phyloP scores from a whole-genome alignment of 2,329 filamentous ascomycete genomes.

The Apiospora saccharicola region DNA sequence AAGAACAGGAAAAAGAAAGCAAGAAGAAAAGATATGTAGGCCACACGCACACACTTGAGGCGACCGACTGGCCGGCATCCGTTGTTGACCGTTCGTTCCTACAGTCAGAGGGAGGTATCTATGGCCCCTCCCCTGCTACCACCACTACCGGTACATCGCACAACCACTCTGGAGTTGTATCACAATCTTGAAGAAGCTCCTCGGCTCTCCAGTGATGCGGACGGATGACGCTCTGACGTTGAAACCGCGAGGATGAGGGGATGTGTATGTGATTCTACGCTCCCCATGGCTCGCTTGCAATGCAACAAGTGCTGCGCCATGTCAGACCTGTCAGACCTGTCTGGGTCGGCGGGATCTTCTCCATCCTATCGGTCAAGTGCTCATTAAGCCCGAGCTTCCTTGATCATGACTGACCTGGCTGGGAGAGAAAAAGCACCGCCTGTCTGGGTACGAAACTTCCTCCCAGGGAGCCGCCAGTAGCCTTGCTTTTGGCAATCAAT shows the following conservation, averaged over 20 bases:
- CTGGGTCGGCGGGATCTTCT: conserved; percentile 10
- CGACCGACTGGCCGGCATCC: not conserved
- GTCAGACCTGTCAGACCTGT: conserved; percentile 9
- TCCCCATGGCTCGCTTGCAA: not conserved
- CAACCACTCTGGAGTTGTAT: conserved; percentile 2
- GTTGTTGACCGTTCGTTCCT: conserved; percentile 24
- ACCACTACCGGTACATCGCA: conserved; percentile 17
- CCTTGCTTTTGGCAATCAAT: conserved; percentile 19
- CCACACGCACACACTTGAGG: not conserved
- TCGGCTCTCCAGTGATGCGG: conserved; percentile 6
- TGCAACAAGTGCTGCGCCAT: conserved; percentile 7
- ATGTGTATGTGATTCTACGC: not conserved
- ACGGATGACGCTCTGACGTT: conserved; percentile 15
- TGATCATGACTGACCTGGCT: not conserved
- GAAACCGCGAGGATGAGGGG: not conserved
- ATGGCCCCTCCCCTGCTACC: conserved; percentile 6
- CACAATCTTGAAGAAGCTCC: conserved; percentile 11
- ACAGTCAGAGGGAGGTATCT: not conserved
- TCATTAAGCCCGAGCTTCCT: not conserved
- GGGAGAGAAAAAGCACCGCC: not conserved
- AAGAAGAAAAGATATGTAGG: not conserved
- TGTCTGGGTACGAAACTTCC: not conserved
- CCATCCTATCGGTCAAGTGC: conserved; percentile 15
- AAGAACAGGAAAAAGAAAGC: not conserved
- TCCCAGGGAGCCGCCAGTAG: not conserved